Percentiles rank a stretch among this genome's conserved stretches.
phyloP scores from a whole-genome alignment of 345 rosid species.

The Salix brachista region DNA sequence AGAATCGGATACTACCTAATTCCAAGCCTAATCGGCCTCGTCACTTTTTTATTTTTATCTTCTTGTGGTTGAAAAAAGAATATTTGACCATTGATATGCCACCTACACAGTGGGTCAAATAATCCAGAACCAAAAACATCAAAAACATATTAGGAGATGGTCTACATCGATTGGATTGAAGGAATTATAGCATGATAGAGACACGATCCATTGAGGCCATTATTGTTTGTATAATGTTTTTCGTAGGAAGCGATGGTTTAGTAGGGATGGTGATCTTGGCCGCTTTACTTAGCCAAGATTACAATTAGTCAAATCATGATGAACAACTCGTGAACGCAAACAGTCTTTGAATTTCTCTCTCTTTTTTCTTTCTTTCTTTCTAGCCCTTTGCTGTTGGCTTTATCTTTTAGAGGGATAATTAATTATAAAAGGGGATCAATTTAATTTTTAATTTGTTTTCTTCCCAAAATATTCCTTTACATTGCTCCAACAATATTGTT shows the following conservation, averaged over 20 bases:
- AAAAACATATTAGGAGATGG: background rate
- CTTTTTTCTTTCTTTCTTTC: background rate
- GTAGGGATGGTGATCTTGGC: constrained; percentile 11
- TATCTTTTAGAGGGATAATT: background rate
- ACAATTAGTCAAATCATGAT: constrained; percentile 18
- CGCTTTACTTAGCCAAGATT: background rate
- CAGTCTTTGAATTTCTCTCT: background rate
- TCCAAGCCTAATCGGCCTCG: constrained; percentile 3
- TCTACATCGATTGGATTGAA: constrained; percentile 19
- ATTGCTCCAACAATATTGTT: constrained; percentile 12
- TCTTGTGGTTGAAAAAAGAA: background rate
- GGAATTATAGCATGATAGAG: constrained; percentile 14
- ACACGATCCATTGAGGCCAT: background rate
- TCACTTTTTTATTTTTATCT: background rate
- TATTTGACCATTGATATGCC: background rate
- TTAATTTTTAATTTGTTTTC: background rate
- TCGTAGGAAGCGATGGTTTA: constrained; percentile 4
- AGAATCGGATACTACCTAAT: constrained; percentile 29
- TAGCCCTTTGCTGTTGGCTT: background rate
- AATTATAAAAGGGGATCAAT: background rate
- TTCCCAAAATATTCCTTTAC: constrained; percentile 15
- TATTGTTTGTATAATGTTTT: background rate
- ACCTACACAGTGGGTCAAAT: constrained; percentile 5
- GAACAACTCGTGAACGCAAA: background rate
- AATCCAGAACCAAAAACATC: constrained; percentile 5